Conservation (phyloP, 805 yeast genomes). For the Wickerhamomyces chaumierensis region DNA sequence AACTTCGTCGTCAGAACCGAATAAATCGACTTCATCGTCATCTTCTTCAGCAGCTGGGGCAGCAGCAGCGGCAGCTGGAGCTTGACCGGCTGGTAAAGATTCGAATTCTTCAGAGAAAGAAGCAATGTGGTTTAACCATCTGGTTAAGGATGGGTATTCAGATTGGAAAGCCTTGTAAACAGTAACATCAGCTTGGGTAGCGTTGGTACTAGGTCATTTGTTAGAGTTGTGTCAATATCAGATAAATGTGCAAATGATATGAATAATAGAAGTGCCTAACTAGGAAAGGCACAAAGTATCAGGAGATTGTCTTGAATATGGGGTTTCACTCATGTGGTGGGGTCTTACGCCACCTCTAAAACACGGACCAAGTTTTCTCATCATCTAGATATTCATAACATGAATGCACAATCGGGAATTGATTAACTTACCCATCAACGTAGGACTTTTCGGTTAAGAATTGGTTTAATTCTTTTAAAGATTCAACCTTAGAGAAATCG, state of each 20-base stretch:
- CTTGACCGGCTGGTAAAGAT: slow-evolving; percentile 65
- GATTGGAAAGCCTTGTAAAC: slow-evolving; percentile 90
- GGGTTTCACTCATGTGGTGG: slow-evolving; percentile 87
- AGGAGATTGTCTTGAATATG: slow-evolving; percentile 32
- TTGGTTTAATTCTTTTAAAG: slow-evolving; percentile 65
- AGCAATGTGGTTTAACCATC: slow-evolving; percentile 99
- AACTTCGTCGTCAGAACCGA: slow-evolving; percentile 89
- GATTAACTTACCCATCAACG: slow-evolving; percentile 79
- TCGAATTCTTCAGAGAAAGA: slow-evolving; percentile 80
- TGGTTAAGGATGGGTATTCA: slow-evolving; percentile 86
- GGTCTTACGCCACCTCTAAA: slow-evolving; percentile 93
- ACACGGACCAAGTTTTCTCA: slow-evolving; percentile 90
- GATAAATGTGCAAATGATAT: too few species aligned
- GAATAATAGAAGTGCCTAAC: not conserved
- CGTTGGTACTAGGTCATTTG: slow-evolving; percentile 50
- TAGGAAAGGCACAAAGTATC: slow-evolving; percentile 10
- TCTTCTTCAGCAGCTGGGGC: slow-evolving; percentile 65
- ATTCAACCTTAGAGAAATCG: slow-evolving; percentile 71
- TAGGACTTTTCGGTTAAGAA: slow-evolving; percentile 88
- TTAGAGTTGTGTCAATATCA: slow-evolving; percentile 7
- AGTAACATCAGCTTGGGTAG: slow-evolving; percentile 92
- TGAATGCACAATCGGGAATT: not conserved
- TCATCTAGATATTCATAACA: slow-evolving; percentile 27
- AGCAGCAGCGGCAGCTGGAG: slow-evolving; percentile 40
- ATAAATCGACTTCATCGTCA: slow-evolving; percentile 85